Evolutionary conservation across 768 basidiomycete genomes (phyloP), one percentile per base, ranked within the genome.

Genomic region (Trametes sanguinea): DNA sequence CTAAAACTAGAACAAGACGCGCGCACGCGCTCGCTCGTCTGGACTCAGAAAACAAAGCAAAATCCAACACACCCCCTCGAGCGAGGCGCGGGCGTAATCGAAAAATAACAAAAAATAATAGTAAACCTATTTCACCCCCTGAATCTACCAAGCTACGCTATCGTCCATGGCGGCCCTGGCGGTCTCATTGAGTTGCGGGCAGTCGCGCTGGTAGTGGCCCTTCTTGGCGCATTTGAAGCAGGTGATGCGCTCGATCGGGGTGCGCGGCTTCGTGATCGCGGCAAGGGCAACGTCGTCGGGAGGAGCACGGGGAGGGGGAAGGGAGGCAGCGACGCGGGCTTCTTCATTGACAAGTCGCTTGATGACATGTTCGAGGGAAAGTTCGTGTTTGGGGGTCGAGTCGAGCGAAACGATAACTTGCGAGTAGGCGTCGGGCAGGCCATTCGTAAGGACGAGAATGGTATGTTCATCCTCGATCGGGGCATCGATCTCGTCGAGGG

Each of bases 221-320:
- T 70, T 71, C 60, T 67, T 57, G 13, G 63, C 32, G 48, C 73
- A 74, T 39, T 67, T 68, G 56, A 67, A 71, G 62, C 73, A 74
- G 4, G 67, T 71, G 50, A 72, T 65, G 45, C 27, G 39, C 54
- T 56, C 47, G 53, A 65, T 32, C 7, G 54, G 59, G 48, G 54
- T 51, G 17, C 54, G 57, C 29, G 53, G 42, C n/a, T 52, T 53
- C n/a, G 11, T 60, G 47, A 67, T 67, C 22, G 29, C 44, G 45
- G 40, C 53, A 6, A 46, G 43, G 37, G n/a, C 33, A 37, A 43
- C 51, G 39, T 29, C 54, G 30, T 51, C 61, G 55, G 6, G 7
- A 13, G 42, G 16, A 43, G 42, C 42, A 43, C 42, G 42, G 42
- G 42, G 16, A 43, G 42, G 16, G 42, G 42, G 42, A 43, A n/a